These are phyloP conservation scores for Beauveria rudraprayagi DNA, from an alignment of 2,329 filamentous ascomycete species.

Conservation along the genomic window DNA sequence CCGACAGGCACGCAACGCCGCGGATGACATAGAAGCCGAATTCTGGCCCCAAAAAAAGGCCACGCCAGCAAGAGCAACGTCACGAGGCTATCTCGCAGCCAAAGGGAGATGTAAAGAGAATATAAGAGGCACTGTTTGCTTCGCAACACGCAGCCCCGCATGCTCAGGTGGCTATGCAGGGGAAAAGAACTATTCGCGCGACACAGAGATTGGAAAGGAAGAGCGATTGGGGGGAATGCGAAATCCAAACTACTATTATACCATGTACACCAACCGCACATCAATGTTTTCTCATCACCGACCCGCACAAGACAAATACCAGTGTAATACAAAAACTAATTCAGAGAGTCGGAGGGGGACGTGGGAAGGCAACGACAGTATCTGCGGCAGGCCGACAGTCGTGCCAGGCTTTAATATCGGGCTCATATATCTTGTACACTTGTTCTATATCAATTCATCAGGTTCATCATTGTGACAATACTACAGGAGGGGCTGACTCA, in stretches of 20 bases:
- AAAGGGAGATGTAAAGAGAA: not conserved
- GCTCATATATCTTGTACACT: conserved; percentile 3
- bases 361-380: not conserved
- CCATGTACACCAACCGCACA: conserved; percentile 8
- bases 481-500: no score
- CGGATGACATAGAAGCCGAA: not conserved
- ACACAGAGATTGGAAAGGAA: conserved; percentile 1
- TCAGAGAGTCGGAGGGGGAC: not conserved
- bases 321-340: conserved; percentile 6
- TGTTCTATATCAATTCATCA: not conserved
- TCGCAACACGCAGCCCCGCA: not conserved
- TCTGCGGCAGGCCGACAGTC: conserved; percentile 7
- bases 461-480: not conserved
- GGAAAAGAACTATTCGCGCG: not conserved
- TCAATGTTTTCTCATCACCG: conserved; percentile 13
- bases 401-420: conserved; percentile 6
- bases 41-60: not conserved
- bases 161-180: not conserved
- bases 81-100: not conserved
- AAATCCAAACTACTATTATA: not conserved
- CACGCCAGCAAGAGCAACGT: not conserved
- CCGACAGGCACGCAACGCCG: not conserved
- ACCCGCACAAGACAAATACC: not conserved
- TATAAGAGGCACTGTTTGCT: not conserved
- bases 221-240: not conserved